These are phyloP conservation scores for Zangia roseola DNA, from an alignment of 768 basidiomycete species.

Conservation along the genomic window DNA sequence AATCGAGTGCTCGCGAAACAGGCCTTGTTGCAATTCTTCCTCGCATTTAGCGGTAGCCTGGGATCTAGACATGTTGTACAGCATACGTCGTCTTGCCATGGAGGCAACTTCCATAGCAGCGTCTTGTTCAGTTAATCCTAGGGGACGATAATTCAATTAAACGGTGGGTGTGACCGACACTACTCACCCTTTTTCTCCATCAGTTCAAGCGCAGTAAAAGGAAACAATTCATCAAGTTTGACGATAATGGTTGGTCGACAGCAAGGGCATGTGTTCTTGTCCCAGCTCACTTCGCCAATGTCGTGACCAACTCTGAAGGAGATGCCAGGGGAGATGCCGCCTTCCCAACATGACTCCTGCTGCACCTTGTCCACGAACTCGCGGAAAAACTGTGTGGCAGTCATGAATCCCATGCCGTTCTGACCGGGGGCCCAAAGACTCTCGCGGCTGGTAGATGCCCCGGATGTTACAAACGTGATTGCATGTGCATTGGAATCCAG, in stretches of 20 bases:
- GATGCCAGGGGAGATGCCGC: not conserved
- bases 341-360: not conserved
- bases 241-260: not conserved
- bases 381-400: conserved; percentile 16
- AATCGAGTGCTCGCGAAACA: conserved; percentile 9
- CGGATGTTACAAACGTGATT: conserved; percentile 12
- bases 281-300: conserved; percentile 14
- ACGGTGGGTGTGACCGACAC: too few species aligned
- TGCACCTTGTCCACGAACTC: conserved; percentile 3
- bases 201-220: conserved; percentile 2
- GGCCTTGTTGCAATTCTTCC: not conserved
- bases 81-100: conserved; percentile 13
- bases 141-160: not conserved
- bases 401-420: conserved; percentile 15
- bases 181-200: conserved; percentile 2
- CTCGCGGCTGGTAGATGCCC: conserved; percentile 15
- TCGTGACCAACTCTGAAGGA: conserved; percentile 15
- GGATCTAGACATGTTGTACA: conserved; percentile 15
- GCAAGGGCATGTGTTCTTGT: not conserved
- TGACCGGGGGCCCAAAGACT: conserved; percentile 18
- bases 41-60: conserved; percentile 7
- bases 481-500: conserved; percentile 7
- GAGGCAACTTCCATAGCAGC: conserved; percentile 12
- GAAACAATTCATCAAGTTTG: conserved; percentile 11
- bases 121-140: conserved; percentile 12